These are phyloP conservation scores for Penicillium sp. DNA, from an alignment of 2,329 filamentous ascomycete genomes.

Conservation along the genomic window DNA sequence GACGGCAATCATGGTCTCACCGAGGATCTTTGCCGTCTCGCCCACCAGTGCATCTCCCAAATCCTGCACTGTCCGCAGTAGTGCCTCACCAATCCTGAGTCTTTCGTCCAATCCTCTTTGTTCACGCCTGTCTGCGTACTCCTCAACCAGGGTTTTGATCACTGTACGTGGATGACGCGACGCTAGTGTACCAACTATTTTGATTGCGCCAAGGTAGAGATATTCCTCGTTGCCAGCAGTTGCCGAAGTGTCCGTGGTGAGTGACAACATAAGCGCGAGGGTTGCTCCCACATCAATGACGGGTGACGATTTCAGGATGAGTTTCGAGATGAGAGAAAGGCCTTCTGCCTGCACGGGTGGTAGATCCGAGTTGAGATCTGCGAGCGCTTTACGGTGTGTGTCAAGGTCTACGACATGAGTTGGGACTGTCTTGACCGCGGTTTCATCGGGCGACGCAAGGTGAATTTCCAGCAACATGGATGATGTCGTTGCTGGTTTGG, in stretches of 20 bases:
- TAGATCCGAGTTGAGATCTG: conserved; percentile 41
- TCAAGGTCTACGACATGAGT: conserved; percentile 39
- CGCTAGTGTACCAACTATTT: conserved; percentile 41
- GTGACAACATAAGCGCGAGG: conserved; percentile 40
- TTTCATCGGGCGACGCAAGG: conserved; percentile 29
- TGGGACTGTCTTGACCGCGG: conserved; percentile 20
- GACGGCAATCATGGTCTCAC: conserved; percentile 41
- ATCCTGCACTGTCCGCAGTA: conserved; percentile 44
- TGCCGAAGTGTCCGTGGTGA: conserved; percentile 38
- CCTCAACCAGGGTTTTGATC: conserved; percentile 41
- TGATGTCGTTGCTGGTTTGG: conserved; percentile 41
- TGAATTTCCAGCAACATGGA: conserved; percentile 47
- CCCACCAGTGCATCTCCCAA: conserved; percentile 40
- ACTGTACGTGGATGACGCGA: conserved; percentile 45
- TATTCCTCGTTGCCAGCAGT: conserved; percentile 41
- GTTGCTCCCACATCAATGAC: conserved; percentile 47
- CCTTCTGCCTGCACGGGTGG: conserved; percentile 47
- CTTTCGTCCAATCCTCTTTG: conserved; percentile 40
- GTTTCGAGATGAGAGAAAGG: conserved; percentile 40
- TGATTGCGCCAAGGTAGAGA: conserved; percentile 46
- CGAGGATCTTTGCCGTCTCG: conserved; percentile 39
- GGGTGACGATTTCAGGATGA: conserved; percentile 43
- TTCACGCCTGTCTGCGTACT: conserved; percentile 42
- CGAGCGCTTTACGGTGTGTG: conserved; percentile 43
- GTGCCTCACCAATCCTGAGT: conserved; percentile 43